A percentile compares a stretch with the other conserved stretches of the same genome.
These are phyloP conservation scores for Populus tomentosa DNA, from an alignment of 441 rosid genomes.

Conservation along the genomic window DNA sequence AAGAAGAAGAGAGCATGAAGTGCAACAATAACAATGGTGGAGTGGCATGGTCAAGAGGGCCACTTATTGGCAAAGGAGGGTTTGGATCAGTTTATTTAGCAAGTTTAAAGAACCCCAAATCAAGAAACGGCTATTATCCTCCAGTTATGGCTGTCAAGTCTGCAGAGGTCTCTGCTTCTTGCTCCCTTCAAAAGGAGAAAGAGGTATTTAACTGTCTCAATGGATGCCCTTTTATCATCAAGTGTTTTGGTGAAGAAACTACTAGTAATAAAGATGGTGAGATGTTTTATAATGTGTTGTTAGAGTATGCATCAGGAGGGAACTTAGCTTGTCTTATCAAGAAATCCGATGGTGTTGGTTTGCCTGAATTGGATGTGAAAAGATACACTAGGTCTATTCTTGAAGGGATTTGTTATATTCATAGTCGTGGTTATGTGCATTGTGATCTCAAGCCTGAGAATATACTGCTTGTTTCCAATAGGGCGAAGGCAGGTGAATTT, in stretches of 20 bases:
- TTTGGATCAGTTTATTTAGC: conserved; percentile 25
- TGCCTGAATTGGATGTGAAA: conserved; percentile 25
- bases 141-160: conserved; percentile 35
- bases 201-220: conserved; percentile 20
- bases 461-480: conserved; percentile 3
- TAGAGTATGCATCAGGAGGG: conserved; percentile 38
- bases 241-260: conserved; percentile 25
- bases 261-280: conserved; percentile 11
- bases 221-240: conserved; percentile 19
- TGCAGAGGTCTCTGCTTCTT: conserved; percentile 20
- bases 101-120: conserved; percentile 4
- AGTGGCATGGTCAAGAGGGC: conserved; percentile 20
- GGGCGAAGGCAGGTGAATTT: background rate
- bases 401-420: conserved; percentile 26
- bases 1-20: background rate
- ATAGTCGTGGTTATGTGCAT: conserved; percentile 30
- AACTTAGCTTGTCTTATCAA: conserved; percentile 21
- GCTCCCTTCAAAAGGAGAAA: conserved; percentile 29
- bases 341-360: conserved; percentile 10
- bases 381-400: conserved; percentile 26
- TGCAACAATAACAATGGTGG: conserved; percentile 5
- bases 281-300: conserved; percentile 24
- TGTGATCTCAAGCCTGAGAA: conserved; percentile 30
- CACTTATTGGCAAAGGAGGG: conserved; percentile 22
- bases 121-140: conserved; percentile 8